Base-by-base conservation (phyloP, 495 filamentous ascomycete genomes). In the Penicillium turbatum region DNA sequence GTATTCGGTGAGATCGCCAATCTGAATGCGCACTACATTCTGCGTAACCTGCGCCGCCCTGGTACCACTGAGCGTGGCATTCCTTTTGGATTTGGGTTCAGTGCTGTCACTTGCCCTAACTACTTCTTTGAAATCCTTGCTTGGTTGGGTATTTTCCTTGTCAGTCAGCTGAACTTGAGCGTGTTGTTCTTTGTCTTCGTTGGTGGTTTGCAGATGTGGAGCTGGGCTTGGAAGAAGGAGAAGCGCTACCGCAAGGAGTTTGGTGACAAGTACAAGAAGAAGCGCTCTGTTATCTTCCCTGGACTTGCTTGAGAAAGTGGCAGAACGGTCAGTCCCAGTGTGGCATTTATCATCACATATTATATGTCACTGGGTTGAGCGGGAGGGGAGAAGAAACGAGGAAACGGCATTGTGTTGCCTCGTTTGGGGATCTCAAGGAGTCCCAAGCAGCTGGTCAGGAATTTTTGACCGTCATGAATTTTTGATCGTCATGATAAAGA, bases 141-240 rank as follows among this genome's bases (percentile, higher is more conserved):
- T 1, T 98, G 93, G 93, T 47, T 86, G 15, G 90, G 89, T 38
- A 76, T 97, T 13, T 76, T 73, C 66, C 71, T 92, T 40, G 65
- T 95, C 19, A 88, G 86, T 55, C 82, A 79, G 47, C 79, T 89
- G 70, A 95, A 85, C 71, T 86, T 81, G 76, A 83, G 83, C 50
- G 85, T 88, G 1, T 68, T 83, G 8, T 40, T 95, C 17, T 97
- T 97, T 65, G 77, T 85, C 40, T 63, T 72, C 26, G 75, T 87
- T 27, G 88, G 87, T 16, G 76, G 75, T 6, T 71, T 68, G 43
- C 87, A 88, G 74, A 97, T 98, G 93, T 79, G 78, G 44, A 65
- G 68, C 46, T 98, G 93, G 93, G 95, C 86, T 9, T 77, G 77
- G 71, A 95, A 91, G 82, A 97, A 96, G 81, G 93, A 98, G 82